phyloP scores from a whole-genome alignment of 2,329 filamentous ascomycete genomes.

The Grosmannia penicillata region DNA sequence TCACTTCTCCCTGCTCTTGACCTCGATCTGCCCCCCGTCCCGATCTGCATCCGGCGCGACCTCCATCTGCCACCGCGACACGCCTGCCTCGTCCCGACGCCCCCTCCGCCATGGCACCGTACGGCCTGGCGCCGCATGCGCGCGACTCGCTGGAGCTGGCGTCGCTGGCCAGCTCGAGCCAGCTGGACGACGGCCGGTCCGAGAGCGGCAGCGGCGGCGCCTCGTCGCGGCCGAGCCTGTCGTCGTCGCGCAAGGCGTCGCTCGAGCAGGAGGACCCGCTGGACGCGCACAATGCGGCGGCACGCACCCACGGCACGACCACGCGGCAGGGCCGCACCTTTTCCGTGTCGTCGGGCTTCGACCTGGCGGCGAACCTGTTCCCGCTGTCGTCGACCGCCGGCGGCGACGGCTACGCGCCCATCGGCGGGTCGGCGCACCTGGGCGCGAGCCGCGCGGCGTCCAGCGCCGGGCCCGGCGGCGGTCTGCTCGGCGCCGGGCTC shows the following conservation, averaged over 20 bases:
- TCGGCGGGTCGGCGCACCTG: conserved; percentile 63
- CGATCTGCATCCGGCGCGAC: too few relatives aligned
- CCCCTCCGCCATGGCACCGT: conserved; percentile 22
- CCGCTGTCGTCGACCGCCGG: conserved; percentile 66
- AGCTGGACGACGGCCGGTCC: conserved; percentile 36
- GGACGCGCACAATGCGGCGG: conserved; percentile 41
- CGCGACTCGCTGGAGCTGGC: conserved; percentile 95
- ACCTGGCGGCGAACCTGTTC: conserved; percentile 87
- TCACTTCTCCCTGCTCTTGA: not conserved
- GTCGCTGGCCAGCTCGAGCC: conserved; percentile 77
- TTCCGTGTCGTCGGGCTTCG: conserved; percentile 85
- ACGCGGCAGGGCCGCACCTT: conserved; percentile 50
- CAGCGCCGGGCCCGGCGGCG: too few relatives aligned
- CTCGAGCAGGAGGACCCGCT: conserved; percentile 78
- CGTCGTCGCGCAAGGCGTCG: conserved; percentile 83
- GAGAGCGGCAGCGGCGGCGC: conserved; percentile 47
- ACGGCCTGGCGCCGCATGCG: conserved; percentile 30
- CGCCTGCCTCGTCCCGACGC: not conserved
- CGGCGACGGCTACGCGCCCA: conserved; percentile 63
- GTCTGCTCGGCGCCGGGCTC: conserved; percentile 53
- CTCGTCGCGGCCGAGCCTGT: conserved; percentile 69
- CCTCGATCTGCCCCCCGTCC: too few relatives aligned
- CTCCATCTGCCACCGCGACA: too few relatives aligned
- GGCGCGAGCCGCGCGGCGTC: too few relatives aligned
- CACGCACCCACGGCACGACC: conserved; percentile 13